These are phyloP conservation scores for Logfia minima DNA, from an alignment of 129 eudicot species.

Conservation along the genomic window DNA sequence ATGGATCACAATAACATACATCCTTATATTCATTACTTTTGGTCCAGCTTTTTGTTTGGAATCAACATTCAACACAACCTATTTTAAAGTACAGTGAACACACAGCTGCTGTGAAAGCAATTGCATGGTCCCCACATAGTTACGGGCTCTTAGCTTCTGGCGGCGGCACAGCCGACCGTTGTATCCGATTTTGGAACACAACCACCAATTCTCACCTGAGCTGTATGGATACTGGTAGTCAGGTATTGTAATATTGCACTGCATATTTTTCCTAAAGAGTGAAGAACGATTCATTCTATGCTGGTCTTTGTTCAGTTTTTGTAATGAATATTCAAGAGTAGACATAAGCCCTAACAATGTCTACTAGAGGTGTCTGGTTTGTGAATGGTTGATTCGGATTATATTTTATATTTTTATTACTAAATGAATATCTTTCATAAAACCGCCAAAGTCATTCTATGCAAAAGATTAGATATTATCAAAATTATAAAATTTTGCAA, in stretches of 20 bases:
- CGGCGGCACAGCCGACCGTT: slow-evolving; percentile 81
- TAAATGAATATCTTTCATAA: background rate
- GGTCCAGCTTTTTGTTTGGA: slow-evolving; percentile 77
- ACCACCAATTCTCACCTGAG: slow-evolving; percentile 66
- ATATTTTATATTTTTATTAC: background rate
- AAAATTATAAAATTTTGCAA: background rate
- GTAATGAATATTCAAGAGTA: background rate
- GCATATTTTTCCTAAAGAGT: background rate
- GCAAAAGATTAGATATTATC: background rate
- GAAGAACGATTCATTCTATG: background rate
- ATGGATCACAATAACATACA: background rate
- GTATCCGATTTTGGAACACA: slow-evolving; percentile 93
- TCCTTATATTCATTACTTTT: background rate
- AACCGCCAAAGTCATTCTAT: background rate
- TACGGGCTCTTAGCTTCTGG: slow-evolving; percentile 88
- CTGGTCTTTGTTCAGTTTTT: background rate
- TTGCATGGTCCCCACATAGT: slow-evolving; percentile 92
- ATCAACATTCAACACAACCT: slow-evolving; percentile 76
- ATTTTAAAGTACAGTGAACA: slow-evolving; percentile 76
- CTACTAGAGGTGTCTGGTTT: background rate
- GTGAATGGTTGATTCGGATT: too few species aligned
- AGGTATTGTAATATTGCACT: slow-evolving; percentile 41
- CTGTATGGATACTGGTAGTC: slow-evolving; percentile 89
- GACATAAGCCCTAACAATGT: background rate
- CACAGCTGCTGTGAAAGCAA: slow-evolving; percentile 88